Conservation (phyloP, 2,329 filamentous ascomycete species). For the Paecilomyces sp. region DNA sequence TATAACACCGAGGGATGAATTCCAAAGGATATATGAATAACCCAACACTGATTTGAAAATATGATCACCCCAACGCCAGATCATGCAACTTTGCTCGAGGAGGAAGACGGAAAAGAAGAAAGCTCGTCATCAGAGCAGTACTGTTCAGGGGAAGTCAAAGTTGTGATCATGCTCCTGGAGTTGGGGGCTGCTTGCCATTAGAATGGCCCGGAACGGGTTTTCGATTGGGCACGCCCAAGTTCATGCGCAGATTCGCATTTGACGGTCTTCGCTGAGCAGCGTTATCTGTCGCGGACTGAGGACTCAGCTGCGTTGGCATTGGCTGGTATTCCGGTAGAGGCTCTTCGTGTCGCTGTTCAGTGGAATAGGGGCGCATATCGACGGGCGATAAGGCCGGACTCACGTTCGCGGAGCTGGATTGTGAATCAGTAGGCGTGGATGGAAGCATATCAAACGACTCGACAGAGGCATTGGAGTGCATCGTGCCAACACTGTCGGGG, state of each 20-base stretch:
- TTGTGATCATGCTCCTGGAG: background rate
- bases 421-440: conserved; percentile 26
- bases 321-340: conserved; percentile 24
- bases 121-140: background rate
- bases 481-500: conserved; percentile 7
- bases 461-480: conserved; percentile 13
- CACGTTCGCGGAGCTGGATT: conserved; percentile 25
- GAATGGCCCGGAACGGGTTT: conserved; percentile 29
- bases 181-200: background rate
- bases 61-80: background rate
- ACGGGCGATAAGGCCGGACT: conserved; percentile 21
- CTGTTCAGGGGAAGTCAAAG: background rate
- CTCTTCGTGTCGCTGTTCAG: conserved; percentile 17
- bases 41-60: background rate
- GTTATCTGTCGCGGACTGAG: conserved; percentile 6
- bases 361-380: conserved; percentile 21
- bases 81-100: background rate
- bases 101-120: background rate
- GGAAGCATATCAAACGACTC: conserved; percentile 36
- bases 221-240: conserved; percentile 29
- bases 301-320: conserved; percentile 15
- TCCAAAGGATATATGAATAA: background rate
- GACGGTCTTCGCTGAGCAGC: conserved; percentile 14
- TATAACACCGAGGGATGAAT: background rate
- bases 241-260: conserved; percentile 19